Percentiles rank a stretch among this genome's conserved stretches.
Conservation (phyloP, 768 basidiomycete genomes). For the Mycena galopus region DNA sequence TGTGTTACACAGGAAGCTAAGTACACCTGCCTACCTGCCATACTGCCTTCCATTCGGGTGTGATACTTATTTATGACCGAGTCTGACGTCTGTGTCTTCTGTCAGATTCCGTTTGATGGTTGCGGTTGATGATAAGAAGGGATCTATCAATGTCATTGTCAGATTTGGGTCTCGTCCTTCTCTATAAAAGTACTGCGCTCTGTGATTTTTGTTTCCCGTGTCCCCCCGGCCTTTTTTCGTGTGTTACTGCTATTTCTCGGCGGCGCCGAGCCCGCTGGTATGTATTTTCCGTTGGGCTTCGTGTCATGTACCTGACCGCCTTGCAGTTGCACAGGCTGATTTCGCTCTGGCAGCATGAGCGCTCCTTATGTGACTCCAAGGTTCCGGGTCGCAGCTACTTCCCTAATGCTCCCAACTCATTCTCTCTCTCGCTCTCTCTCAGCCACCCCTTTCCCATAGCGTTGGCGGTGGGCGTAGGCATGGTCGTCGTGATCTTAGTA, state of each 20-base stretch:
- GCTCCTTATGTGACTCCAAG: neutral
- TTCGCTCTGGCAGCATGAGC: conserved; percentile 5
- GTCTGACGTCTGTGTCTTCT: neutral
- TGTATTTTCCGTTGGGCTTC: neutral
- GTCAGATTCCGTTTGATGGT: too few relatives aligned
- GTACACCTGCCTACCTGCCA: too few relatives aligned
- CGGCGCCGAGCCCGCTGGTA: neutral
- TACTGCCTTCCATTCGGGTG: too few relatives aligned
- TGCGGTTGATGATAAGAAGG: too few relatives aligned
- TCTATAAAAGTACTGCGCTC: neutral
- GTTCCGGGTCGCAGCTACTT: neutral
- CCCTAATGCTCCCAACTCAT: neutral
- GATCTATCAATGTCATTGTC: too few relatives aligned
- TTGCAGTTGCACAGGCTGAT: neutral
- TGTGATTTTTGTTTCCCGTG: neutral
- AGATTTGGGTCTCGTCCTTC: neutral
- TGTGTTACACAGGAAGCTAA: neutral
- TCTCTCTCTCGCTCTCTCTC: neutral
- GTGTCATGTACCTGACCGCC: too few relatives aligned
- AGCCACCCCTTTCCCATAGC: conserved; percentile 8
- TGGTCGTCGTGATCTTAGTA: neutral
- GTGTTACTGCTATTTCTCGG: neutral
- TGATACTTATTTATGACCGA: neutral
- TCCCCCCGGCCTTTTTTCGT: neutral
- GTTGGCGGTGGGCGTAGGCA: neutral